Base-by-base conservation (phyloP, 2,329 filamentous ascomycete genomes). In the Penicillium sp. region DNA sequence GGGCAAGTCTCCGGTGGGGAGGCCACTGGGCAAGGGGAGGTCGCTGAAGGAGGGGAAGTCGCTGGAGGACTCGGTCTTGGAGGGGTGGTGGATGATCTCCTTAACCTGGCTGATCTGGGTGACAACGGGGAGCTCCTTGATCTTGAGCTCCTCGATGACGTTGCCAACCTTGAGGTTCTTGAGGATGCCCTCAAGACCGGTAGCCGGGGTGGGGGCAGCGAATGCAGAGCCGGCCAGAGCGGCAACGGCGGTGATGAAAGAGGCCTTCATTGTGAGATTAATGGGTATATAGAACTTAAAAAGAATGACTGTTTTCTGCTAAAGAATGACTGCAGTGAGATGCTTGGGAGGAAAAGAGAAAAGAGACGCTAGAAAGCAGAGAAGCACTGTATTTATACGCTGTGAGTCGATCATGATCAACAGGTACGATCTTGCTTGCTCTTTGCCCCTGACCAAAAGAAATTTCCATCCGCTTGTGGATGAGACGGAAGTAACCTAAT, bases 201-300 rank as follows among this genome's bases (percentile, higher is more conserved):
- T 14, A 29, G 16, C 4, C 11, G 41, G 35, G 35, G 46, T 49
- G 29, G 46, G 46, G 25, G 41, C 46, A 29, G 46, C 46, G 41
- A 49, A 46, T 30, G 47, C 47, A 49, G 47, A 45, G 30, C 47
- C 35, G 36, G 30, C 41, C 47, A 64, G 43, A 41, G 59, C 59
- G 52, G 59, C 60, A 33, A 64, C 9, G 42, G 49, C 46, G 44
- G 61, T 53, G 52, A 63, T 41, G 39, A 63, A 53, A 35, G 60
- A 47, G 40, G 59, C 49, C 59, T 63, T 64, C 61, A 64, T 63
- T 45, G 12, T 62, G 57, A 53, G 12, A 51, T 34, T 39, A 42
- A 45, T 30, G 39, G 46, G 30, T 57, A 36, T 52, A 29, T 33
- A 49, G 36, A 51, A 22, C 19, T 14, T 12, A 56, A 52, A 56